Percentiles rank a stretch among this genome's conserved stretches.
Evolutionary conservation across 306 rosid species (phyloP).

Genomic region (Quercus glauca): DNA sequence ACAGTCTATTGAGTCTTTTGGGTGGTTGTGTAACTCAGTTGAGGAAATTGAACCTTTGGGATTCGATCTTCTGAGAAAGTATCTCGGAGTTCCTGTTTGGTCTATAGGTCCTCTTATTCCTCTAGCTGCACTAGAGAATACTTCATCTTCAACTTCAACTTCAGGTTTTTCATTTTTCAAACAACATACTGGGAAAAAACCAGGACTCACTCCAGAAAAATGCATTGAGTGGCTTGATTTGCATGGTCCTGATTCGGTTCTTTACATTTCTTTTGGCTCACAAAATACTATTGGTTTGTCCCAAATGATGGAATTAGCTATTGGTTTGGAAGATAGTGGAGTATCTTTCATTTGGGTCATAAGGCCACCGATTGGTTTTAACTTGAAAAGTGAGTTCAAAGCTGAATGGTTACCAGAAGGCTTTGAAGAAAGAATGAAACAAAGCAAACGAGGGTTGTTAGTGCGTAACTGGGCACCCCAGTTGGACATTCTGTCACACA

Average conservation of each 20-base stretch:
- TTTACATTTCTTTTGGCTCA: slow-evolving; percentile 78
- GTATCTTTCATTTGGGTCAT: slow-evolving; percentile 64
- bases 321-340: slow-evolving; percentile 56
- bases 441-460: slow-evolving; percentile 35
- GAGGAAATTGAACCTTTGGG: slow-evolving; percentile 63
- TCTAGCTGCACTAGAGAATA: not conserved
- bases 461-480: slow-evolving; percentile 77
- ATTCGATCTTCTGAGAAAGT: slow-evolving; percentile 39
- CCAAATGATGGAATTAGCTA: slow-evolving; percentile 70
- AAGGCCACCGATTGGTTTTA: slow-evolving; percentile 62
- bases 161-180: slow-evolving; percentile 1
- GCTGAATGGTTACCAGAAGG: slow-evolving; percentile 60
- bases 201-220: slow-evolving; percentile 41
- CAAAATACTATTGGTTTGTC: slow-evolving; percentile 56
- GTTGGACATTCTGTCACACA: slow-evolving; percentile 61
- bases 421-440: slow-evolving; percentile 52
- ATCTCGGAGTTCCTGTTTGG: slow-evolving; percentile 32
- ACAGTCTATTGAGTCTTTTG: slow-evolving; percentile 37
- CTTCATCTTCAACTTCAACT: slow-evolving; percentile 1
- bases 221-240: slow-evolving; percentile 52
- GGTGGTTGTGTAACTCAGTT: slow-evolving; percentile 68
- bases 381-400: slow-evolving; percentile 41
- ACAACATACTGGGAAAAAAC: slow-evolving; percentile 40
- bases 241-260: slow-evolving; percentile 40
- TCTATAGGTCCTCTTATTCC: slow-evolving; percentile 56